Evolutionary conservation across 2,329 filamentous ascomycete genomes (phyloP).

Genomic region (Penicillium verrucosum): DNA sequence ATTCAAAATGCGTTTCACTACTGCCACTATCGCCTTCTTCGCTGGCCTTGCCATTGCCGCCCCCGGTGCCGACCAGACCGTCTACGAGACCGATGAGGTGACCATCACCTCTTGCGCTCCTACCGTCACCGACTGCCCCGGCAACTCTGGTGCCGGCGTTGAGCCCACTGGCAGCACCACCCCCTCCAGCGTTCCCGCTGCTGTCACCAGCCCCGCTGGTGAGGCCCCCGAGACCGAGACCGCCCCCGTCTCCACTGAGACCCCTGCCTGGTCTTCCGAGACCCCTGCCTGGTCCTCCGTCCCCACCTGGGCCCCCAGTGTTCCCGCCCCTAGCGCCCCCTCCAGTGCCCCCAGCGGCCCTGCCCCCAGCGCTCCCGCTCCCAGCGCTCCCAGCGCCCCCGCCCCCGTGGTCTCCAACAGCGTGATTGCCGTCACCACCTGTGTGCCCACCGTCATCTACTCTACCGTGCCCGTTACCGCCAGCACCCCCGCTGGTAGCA

Average conservation of each 20-base stretch:
- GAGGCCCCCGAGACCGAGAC: conserved; percentile 8
- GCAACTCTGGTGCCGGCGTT: conserved; percentile 12
- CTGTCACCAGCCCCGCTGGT: conserved; percentile 15
- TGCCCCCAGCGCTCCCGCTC: conserved; percentile 16
- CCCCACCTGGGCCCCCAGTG: conserved; percentile 8
- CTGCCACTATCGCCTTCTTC: conserved; percentile 41
- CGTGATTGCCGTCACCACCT: conserved; percentile 29
- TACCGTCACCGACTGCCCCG: conserved; percentile 59
- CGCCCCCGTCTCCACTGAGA: conserved; percentile 9
- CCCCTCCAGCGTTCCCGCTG: conserved; percentile 13
- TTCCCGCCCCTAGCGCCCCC: conserved; percentile 10
- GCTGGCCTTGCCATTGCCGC: conserved; percentile 41
- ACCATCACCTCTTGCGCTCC: conserved; percentile 63
- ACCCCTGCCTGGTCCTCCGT: conserved; percentile 13
- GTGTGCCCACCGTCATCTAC: conserved; percentile 29
- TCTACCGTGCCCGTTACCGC: conserved; percentile 25
- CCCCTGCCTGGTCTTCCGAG: conserved; percentile 8
- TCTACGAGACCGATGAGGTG: conserved; percentile 58
- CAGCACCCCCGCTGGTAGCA: conserved; percentile 12
- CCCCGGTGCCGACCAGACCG: conserved; percentile 41
- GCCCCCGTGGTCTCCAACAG: conserved; percentile 9
- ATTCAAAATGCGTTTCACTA: conserved; percentile 46
- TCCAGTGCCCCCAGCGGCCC: conserved; percentile 1
- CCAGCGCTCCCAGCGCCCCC: conserved; percentile 7
- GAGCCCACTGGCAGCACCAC: conserved; percentile 15